phyloP scores from a whole-genome alignment of 306 rosid species.

The Castanea sativa region DNA sequence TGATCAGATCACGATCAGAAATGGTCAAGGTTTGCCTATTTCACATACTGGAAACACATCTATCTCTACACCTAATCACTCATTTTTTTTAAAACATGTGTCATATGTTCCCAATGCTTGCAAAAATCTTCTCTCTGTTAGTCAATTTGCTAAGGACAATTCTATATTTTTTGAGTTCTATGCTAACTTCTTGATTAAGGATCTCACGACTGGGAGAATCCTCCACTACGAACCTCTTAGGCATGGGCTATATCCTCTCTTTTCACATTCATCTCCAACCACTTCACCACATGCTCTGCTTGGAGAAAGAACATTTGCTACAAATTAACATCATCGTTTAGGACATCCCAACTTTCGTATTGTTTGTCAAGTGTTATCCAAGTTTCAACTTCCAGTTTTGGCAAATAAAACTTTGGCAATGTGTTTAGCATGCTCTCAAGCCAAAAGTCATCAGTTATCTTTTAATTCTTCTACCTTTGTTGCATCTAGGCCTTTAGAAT shows the following conservation, averaged over 20 bases:
- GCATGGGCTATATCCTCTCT: not conserved
- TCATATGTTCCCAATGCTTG: not conserved
- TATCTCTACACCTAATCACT: not conserved
- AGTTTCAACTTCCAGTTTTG: not conserved
- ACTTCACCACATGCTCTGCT: not conserved
- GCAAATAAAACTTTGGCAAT: too few species aligned
- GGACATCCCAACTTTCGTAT: not conserved
- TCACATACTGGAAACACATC: not conserved
- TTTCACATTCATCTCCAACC: not conserved
- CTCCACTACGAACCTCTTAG: not conserved
- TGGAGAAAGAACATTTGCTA: not conserved
- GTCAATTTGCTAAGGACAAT: not conserved
- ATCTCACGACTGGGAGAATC: not conserved
- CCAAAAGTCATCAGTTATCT: not conserved
- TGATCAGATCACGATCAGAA: not conserved
- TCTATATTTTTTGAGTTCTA: not conserved
- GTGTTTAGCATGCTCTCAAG: not conserved
- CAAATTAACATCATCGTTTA: not conserved
- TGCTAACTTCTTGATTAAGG: not conserved
- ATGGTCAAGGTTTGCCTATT: not conserved
- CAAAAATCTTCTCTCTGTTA: not conserved
- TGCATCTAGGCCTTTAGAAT: not conserved
- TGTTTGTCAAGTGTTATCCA: not conserved
- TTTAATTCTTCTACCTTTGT: too few species aligned
- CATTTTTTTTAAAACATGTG: not conserved